These are phyloP conservation scores for Leucaena leucocephala DNA, from an alignment of 306 rosid genomes.

Conservation along the genomic window DNA sequence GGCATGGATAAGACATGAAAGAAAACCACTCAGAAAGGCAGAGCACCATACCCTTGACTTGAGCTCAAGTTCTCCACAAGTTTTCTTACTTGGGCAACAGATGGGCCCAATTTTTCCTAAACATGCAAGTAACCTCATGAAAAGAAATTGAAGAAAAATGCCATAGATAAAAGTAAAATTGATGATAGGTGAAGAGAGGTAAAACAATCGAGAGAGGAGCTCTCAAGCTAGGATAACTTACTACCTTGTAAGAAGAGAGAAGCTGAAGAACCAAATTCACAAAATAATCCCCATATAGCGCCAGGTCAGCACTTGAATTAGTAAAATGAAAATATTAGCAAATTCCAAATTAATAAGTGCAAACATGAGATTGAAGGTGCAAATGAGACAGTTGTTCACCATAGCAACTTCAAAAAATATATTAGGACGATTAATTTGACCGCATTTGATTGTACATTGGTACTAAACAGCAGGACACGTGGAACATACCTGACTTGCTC, in stretches of 20 bases:
- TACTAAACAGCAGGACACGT: constrained; percentile 49
- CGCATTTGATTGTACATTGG: constrained; percentile 20
- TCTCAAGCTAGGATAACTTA: constrained; percentile 24
- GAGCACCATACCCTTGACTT: constrained; percentile 56
- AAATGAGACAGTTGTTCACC: constrained; percentile 13
- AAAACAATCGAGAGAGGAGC: constrained; percentile 7
- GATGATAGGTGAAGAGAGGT: neutral
- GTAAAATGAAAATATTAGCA: constrained; percentile 34
- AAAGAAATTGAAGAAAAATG: constrained; percentile 32
- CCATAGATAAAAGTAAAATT: neutral
- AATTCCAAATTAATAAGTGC: constrained; percentile 22
- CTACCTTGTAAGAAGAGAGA: constrained; percentile 80
- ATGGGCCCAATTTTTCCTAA: constrained; percentile 65
- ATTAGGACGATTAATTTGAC: constrained; percentile 16
- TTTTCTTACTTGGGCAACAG: constrained; percentile 50
- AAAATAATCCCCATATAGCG: constrained; percentile 74
- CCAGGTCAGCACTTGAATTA: constrained; percentile 64
- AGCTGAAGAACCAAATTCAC: constrained; percentile 69
- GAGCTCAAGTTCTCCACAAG: constrained; percentile 66
- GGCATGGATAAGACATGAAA: constrained; percentile 33
- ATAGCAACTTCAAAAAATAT: constrained; percentile 22
- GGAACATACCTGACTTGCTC: constrained; percentile 78
- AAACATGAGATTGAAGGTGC: constrained; percentile 11
- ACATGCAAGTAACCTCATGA: constrained; percentile 35
- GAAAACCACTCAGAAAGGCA: constrained; percentile 38